Evolutionary conservation across 306 rosid genomes (phyloP).

Genomic region (Corylus heterophylla): DNA sequence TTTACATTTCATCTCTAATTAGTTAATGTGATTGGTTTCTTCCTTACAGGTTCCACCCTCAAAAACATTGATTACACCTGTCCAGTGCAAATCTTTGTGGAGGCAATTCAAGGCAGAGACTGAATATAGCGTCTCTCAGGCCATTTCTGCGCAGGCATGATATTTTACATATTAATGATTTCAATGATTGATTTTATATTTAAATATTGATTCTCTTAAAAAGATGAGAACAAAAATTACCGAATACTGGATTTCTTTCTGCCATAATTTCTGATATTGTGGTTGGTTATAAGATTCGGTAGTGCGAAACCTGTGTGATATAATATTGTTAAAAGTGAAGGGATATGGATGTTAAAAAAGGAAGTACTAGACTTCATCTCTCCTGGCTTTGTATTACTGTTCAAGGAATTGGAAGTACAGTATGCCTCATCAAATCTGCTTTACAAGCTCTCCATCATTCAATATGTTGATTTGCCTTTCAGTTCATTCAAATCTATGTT

Average conservation of each 20-base stretch:
- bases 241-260: conserved; percentile 13
- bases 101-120: conserved; percentile 93
- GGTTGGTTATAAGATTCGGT: not conserved
- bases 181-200: not conserved
- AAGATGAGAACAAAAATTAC: not conserved
- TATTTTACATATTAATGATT: conserved; percentile 20
- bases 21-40: conserved; percentile 13
- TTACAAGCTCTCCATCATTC: not conserved
- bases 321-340: not conserved
- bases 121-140: conserved; percentile 92
- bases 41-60: conserved; percentile 64
- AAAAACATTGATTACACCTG: conserved; percentile 87
- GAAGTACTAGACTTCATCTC: not conserved
- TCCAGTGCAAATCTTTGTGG: conserved; percentile 96
- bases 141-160: conserved; percentile 92
- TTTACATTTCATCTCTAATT: conserved; percentile 16
- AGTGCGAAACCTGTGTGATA: not conserved
- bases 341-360: not conserved
- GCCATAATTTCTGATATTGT: conserved; percentile 4
- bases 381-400: not conserved
- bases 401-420: not conserved
- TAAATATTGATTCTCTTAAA: conserved; percentile 13
- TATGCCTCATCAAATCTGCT: not conserved
- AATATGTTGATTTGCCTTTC: not conserved
- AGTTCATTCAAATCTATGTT: not conserved